phyloP scores from a whole-genome alignment of 257 asterid species.

The Hygrophila difformis region DNA sequence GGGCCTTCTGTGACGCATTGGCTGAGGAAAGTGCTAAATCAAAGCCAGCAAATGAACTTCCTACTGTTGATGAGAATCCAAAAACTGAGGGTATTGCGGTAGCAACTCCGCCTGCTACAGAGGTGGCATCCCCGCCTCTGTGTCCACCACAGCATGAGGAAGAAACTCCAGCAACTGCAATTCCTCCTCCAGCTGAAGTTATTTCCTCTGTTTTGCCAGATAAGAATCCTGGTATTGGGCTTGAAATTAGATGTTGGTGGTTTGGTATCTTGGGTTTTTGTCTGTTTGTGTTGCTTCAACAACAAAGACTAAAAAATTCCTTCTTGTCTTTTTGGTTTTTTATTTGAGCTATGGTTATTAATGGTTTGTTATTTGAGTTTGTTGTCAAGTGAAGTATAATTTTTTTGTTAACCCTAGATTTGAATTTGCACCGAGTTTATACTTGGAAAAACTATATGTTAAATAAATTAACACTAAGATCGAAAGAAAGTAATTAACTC shows the following conservation, averaged over 20 bases:
- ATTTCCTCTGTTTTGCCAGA: slow-evolving; percentile 30
- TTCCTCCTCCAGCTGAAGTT: slow-evolving; percentile 21
- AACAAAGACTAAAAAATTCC: slow-evolving; percentile 21
- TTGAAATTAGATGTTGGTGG: slow-evolving; percentile 12
- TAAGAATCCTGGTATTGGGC: slow-evolving; percentile 46
- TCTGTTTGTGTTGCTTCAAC: slow-evolving; percentile 12
- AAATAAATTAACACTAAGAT: slow-evolving; percentile 9
- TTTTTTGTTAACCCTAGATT: slow-evolving; percentile 17
- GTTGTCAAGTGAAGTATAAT: slow-evolving; percentile 34
- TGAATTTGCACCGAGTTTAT: slow-evolving; percentile 22
- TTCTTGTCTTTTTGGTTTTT: slow-evolving; percentile 31
- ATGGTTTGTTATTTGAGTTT: slow-evolving; percentile 50
- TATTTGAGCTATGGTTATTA: slow-evolving; percentile 25
- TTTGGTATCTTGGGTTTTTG: slow-evolving; percentile 20
- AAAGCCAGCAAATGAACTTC: slow-evolving; percentile 23
- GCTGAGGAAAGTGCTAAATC: slow-evolving; percentile 67
- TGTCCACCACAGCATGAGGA: neutral
- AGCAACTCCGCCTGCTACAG: slow-evolving; percentile 24
- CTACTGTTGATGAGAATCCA: slow-evolving; percentile 30
- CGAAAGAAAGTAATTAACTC: too few species aligned
- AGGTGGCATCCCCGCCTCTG: slow-evolving; percentile 15
- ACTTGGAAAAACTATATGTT: slow-evolving; percentile 14
- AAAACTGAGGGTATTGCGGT: slow-evolving; percentile 23
- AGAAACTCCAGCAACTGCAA: slow-evolving; percentile 14
- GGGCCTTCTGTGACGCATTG: slow-evolving; percentile 87